Base-by-base conservation (phyloP, 2,329 filamentous ascomycete species). In the Phyllosticta citrichinensis region DNA sequence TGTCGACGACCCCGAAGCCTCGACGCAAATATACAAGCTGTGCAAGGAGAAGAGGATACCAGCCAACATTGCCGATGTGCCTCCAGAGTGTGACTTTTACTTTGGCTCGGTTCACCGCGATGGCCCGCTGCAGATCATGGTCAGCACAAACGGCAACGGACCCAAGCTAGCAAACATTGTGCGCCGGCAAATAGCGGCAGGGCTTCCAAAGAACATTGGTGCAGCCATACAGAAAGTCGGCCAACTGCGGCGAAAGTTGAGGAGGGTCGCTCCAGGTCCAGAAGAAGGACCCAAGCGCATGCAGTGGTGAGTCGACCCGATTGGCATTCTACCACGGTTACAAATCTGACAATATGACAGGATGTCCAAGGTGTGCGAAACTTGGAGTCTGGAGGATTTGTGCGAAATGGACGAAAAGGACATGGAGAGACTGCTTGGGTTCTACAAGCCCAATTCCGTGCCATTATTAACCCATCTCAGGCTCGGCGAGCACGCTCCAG, bases 51-150 rank as follows among this genome's bases (percentile, higher is more conserved):
- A 80, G 63, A 85, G 85, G 63, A 89, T 97, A 65, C 85, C 91
- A 5, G 92, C 91, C 62, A 99, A 99, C 74, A 96, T 99, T 66
- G 94, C 94, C 66, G 94, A 99, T 72, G 94, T 99, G 3, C 94
- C 94, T 0, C 83, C 91, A 0, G 94, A 99, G 74, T 99, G 94
- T 75, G 94, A 99, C 71, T 99, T 99, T 72, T 99, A 97, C 80
- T 99, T 99, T 77, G 94, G 94, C 64, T 94, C 89, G 71, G 87
- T 97, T 50, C 90, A 99, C 76, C 87, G 94, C 57, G 94, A 99
- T 73, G 94, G 94, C 0, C 94, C 94, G 5, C 76, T 99, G 63
- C 94, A 99, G 78, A 87, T 99, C 69, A 99, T 99, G 94, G 93
- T 99, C 67, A 95, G 89, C 77, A 99, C 94, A 40, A 99, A 97